Conservation (phyloP, 345 rosid genomes). For the Citrus unshiu region DNA sequence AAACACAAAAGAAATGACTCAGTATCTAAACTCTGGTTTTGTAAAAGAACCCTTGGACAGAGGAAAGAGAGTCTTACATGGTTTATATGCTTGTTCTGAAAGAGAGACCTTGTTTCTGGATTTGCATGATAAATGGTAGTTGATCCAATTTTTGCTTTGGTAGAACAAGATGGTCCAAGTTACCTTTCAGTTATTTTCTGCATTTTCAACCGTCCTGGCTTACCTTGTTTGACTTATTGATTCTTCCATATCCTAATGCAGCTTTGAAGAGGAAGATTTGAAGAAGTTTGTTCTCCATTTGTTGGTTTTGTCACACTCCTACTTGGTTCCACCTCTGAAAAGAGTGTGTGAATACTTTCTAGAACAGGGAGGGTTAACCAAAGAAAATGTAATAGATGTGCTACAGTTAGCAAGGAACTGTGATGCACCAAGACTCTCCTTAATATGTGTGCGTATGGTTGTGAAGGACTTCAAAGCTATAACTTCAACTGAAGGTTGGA, state of each 20-base stretch:
- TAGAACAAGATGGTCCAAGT: neutral
- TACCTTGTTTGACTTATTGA: neutral
- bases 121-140: neutral
- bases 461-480: conserved; percentile 72
- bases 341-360: conserved; percentile 50
- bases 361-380: conserved; percentile 53
- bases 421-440: conserved; percentile 60
- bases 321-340: conserved; percentile 63
- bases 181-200: neutral
- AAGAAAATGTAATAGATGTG: conserved; percentile 78
- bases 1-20: neutral
- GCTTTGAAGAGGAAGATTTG: conserved; percentile 74
- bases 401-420: conserved; percentile 75
- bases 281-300: conserved; percentile 67
- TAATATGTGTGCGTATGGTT: conserved; percentile 54
- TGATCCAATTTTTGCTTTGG: neutral
- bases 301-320: conserved; percentile 74
- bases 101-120: neutral
- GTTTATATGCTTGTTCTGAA: neutral
- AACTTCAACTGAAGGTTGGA: conserved; percentile 82
- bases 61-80: neutral
- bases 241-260: conserved; percentile 32
- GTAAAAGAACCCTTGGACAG: neutral
- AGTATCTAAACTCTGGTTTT: neutral
- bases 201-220: neutral